Conservation (phyloP, 2,329 filamentous ascomycete species). For the Trichoderma afroharzianum region DNA sequence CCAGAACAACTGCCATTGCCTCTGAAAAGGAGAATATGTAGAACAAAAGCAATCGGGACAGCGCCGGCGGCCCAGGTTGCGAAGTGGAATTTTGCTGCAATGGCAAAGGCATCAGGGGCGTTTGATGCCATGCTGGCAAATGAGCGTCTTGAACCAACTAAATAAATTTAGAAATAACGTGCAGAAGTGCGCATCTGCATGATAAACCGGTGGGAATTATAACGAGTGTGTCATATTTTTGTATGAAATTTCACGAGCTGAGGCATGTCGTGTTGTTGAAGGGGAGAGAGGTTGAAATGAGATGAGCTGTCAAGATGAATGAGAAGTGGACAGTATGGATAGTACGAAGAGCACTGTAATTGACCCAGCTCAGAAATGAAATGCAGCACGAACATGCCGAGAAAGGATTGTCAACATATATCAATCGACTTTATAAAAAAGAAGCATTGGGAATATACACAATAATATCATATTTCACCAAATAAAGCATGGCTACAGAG, state of each 20-base stretch:
- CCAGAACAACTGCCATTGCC: neutral
- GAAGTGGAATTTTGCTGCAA: neutral
- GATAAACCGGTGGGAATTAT: neutral
- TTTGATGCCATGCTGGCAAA: slow-evolving; percentile 11
- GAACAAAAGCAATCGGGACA: slow-evolving; percentile 9
- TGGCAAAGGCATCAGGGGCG: neutral
- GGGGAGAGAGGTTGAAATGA: slow-evolving; percentile 11
- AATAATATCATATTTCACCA: neutral
- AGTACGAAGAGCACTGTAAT: neutral
- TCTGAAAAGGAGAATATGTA: slow-evolving; percentile 3
- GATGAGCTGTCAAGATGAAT: slow-evolving; percentile 12
- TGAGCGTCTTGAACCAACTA: neutral
- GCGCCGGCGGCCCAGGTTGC: slow-evolving; percentile 7
- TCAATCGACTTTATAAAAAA: neutral
- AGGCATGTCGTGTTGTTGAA: neutral
- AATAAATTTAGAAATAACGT: neutral
- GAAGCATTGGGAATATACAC: neutral
- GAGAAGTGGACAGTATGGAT: neutral
- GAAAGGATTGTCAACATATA: neutral
- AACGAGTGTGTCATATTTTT: neutral
- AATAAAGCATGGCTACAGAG: neutral
- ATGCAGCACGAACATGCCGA: neutral
- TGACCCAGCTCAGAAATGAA: neutral
- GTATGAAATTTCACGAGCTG: neutral
- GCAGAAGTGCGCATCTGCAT: neutral